These are phyloP conservation scores for Ziziphus jujuba DNA, from an alignment of 306 rosid genomes.

Conservation along the genomic window DNA sequence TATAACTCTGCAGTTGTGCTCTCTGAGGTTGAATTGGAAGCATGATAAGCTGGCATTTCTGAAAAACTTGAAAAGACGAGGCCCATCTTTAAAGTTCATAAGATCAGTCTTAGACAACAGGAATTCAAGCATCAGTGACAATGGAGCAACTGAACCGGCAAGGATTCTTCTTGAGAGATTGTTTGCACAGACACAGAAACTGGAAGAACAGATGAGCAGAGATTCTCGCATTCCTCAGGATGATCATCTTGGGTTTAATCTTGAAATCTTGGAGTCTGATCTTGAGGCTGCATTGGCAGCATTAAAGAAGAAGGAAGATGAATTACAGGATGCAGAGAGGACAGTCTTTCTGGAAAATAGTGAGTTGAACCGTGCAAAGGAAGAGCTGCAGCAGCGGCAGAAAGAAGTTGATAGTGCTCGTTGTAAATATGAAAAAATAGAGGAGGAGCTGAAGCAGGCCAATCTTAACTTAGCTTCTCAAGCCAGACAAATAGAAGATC, in stretches of 20 bases:
- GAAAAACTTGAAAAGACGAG: constrained; percentile 25
- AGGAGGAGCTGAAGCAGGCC: constrained; percentile 65
- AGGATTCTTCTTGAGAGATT: constrained; percentile 79
- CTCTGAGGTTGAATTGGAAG: constrained; percentile 39
- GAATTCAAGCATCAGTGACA: constrained; percentile 41
- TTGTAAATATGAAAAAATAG: constrained; percentile 46
- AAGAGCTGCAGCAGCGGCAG: constrained; percentile 73
- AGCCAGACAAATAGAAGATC: constrained; percentile 56
- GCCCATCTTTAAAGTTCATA: constrained; percentile 31
- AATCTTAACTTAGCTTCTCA: constrained; percentile 62
- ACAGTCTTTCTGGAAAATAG: constrained; percentile 54
- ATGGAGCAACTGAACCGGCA: constrained; percentile 69
- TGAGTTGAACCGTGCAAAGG: constrained; percentile 57
- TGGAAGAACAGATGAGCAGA: constrained; percentile 56
- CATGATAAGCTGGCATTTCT: constrained; percentile 29
- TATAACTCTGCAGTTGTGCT: constrained; percentile 51
- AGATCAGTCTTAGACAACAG: constrained; percentile 47
- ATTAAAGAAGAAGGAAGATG: constrained; percentile 75
- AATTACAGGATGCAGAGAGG: constrained; percentile 69
- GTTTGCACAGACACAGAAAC: constrained; percentile 75
- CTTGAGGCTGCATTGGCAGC: constrained; percentile 62
- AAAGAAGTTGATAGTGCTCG: constrained; percentile 58
- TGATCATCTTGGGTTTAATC: constrained; percentile 48
- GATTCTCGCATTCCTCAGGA: constrained; percentile 39
- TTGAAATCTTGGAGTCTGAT: constrained; percentile 64